Percentiles rank a stretch among this genome's conserved stretches.
phyloP scores from a whole-genome alignment of 768 basidiomycete species.

The Harrya chromipes region DNA sequence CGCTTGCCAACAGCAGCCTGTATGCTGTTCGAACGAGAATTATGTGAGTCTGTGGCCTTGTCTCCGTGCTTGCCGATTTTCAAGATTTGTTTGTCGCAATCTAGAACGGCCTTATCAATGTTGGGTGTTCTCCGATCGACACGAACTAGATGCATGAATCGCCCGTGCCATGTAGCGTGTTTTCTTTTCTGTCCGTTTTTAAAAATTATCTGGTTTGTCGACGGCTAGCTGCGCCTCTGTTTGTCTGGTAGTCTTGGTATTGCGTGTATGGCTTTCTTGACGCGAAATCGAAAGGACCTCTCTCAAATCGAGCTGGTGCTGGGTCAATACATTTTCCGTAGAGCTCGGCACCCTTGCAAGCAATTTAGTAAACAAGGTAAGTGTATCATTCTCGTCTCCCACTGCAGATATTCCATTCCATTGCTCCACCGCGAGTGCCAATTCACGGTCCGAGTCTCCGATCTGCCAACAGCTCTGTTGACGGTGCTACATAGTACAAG shows the following conservation, averaged over 20 bases:
- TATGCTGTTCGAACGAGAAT: slow-evolving; percentile 21
- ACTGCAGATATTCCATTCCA: no score
- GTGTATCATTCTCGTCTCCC: no score
- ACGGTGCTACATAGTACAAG: no score
- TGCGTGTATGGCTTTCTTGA: slow-evolving; percentile 1
- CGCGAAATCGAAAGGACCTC: not conserved
- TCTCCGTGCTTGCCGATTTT: not conserved
- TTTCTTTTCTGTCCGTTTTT: slow-evolving; percentile 5
- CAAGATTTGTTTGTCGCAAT: not conserved
- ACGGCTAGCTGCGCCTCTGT: not conserved
- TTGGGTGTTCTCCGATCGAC: slow-evolving; percentile 26
- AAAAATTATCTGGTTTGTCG: slow-evolving; percentile 1
- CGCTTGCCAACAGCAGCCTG: slow-evolving; percentile 22
- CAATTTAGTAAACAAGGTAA: no score
- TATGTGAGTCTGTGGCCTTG: slow-evolving; percentile 15
- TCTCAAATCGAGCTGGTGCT: not conserved
- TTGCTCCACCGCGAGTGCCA: no score
- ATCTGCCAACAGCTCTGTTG: no score
- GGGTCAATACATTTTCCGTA: not conserved
- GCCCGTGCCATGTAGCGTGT: not conserved
- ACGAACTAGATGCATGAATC: slow-evolving; percentile 16
- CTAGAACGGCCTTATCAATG: slow-evolving; percentile 17
- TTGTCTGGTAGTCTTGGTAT: not conserved
- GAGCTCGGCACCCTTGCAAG: no score
- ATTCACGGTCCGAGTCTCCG: no score